Evolutionary conservation across 2,329 filamentous ascomycete species (phyloP), one percentile per base, ranked within the genome.

Genomic region (Fusarium pseudoanthophilum): DNA sequence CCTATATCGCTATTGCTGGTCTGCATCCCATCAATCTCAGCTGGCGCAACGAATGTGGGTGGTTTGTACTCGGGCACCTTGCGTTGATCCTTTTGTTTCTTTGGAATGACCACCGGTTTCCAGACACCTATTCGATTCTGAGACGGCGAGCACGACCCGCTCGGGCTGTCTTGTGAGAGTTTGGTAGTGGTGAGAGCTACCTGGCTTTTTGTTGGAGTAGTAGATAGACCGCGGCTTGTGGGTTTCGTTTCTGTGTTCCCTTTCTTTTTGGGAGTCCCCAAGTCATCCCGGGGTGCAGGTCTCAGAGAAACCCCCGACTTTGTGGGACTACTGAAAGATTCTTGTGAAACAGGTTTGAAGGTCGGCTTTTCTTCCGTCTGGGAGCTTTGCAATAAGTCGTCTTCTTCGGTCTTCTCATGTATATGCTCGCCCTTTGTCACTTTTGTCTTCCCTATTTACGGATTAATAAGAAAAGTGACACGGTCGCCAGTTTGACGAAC

Each of bases 291-390:
- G 34, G 64, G 68, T 26, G 37, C 36, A 18, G 20, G 48, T 40
- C 60, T 69, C 21, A 76, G 11, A 39, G 55, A 64, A 18, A 42
- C 34, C 37, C 48, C 67, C 16, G 39, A 21, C 21, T 67, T 64
- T 46, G 57, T 58, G 14, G 75, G 75, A n/a, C 64, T 75, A 21
- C 64, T 57, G 18, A 76, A 55, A 18, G 56, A 49, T n/a, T 68
- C 74, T 36, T 63, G 65, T 51, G 49, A 32, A 30, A 64, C 36
- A 8, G 28, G 39, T 46, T 68, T 73, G 37, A 78, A 45, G 34
- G 63, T 60, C 21, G 60, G 11, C 56, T 36, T 70, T 20, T 59
- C 60, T 11, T 69, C 36, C 21, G 60, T 56, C 34, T 71, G 55
- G 11, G 70, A 55, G 14, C 64, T 73, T 24, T 62, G 36, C 8